A percentile compares a stretch with the other conserved stretches of the same genome.
phyloP scores from a whole-genome alignment of 768 basidiomycete genomes.

The Leccinum imitatum region DNA sequence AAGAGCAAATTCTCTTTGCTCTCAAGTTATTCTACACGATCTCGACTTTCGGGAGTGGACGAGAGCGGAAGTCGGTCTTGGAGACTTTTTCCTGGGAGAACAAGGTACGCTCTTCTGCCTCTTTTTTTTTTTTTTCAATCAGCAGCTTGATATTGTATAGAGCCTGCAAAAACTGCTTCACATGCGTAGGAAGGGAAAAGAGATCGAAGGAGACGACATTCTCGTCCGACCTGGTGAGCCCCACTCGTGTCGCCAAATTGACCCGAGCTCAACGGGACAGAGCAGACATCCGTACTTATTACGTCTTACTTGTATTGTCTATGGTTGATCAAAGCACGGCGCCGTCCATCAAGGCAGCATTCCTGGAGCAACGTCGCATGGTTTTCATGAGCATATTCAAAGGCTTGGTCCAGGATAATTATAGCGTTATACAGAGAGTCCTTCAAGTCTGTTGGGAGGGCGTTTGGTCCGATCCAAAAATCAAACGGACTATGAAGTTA shows the following conservation, averaged over 20 bases:
- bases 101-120: conserved; percentile 47
- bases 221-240: conserved; percentile 57
- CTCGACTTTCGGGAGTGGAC: conserved; percentile 62
- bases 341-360: conserved; percentile 55
- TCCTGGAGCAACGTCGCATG: conserved; percentile 72
- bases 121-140: background rate
- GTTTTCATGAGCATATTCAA: conserved; percentile 70
- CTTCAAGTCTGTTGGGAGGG: conserved; percentile 77
- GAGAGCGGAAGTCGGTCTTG: conserved; percentile 58
- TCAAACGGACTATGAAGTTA: conserved; percentile 72
- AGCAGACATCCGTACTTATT: conserved; percentile 78
- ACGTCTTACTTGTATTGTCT: conserved; percentile 69
- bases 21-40: conserved; percentile 64
- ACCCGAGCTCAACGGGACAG: conserved; percentile 4
- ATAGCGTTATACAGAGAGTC: conserved; percentile 56
- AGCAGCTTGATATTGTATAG: conserved; percentile 34
- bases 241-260: background rate
- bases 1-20: conserved; percentile 63
- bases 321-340: conserved; percentile 55
- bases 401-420: conserved; percentile 65
- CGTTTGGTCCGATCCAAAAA: conserved; percentile 70
- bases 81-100: conserved; percentile 79
- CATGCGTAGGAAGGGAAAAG: conserved; percentile 65
- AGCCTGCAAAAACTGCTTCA: conserved; percentile 62
- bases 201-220: conserved; percentile 36